Evolutionary conservation across 1,139 yeast genomes (phyloP), one percentile per base, ranked within the genome.

Genomic region (Casaregolazyma suthepensis): DNA sequence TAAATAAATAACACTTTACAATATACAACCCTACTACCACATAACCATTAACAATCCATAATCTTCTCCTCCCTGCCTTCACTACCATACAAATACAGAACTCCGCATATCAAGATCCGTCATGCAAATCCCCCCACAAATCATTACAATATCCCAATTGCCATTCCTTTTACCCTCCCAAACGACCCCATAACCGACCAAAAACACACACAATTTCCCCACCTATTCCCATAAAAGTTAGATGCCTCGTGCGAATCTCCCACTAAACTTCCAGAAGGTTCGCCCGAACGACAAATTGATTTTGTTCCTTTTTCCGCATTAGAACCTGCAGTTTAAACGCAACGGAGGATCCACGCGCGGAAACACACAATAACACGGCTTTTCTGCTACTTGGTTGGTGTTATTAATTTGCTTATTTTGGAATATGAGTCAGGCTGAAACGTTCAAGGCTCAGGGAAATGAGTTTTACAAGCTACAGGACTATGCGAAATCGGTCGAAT

Each of bases 401-500:
- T 26, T 26, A 5, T 26, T 26, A 5, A 2, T 26, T 26, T 9
- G 31, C 10, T 26, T 26, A 26, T 26, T 26, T 26, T 26, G 12
- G 6, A 26, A 22, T 22, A 35, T 35, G 40, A 35, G 40, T 35
- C 15, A 13, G 13, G 72, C 71, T 2, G 72, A 65, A 53, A 55
- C 58, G 40, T 66, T 60, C 59, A 71, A 71, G 57, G 64, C 62
- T 35, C 63, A 65, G 52, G 77, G 77, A 38, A 74, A 74, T 59
- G 67, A 59, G 35, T 63, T 62, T 48, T 74, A 71, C 65, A 71
- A 72, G 57, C 58, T 62, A 17, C 72, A 72, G 48, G 57, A 70
- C 53, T 74, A 70, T 59, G 51, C 55, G 12, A 66, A 61, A 18
- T 77, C 77, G 5, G 61, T 68, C 13, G 65, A 61, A 29, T 55